Base-by-base conservation (phyloP, 23 red algal species). In the Gracilaria vermiculophylla region DNA sequence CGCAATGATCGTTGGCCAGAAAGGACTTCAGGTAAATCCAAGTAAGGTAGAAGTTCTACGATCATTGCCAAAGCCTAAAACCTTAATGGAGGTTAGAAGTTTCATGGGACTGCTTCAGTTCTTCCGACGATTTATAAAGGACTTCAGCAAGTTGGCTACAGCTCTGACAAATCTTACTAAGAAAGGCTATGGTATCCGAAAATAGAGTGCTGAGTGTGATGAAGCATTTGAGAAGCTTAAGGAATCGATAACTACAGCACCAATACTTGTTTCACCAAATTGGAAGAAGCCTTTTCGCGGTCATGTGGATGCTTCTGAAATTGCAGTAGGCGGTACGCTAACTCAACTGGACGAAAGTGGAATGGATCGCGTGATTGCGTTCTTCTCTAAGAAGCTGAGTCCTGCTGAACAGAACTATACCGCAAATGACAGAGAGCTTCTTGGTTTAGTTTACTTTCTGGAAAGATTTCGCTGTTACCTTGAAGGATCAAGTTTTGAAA, bases 111-210 rank as follows among this genome's bases (percentile, higher is more conserved):
- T 81, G 13, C 16, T 81, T n/a, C 51, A 81, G 36, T 81, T 43
- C 55, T 81, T 81, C 56, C 2, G 51, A 2, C 31, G 77, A 21
- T 81, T 81, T 33, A 81, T 81, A 33, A 15, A 56, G 50, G 23
- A 81, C 50, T 81, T 81, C 33, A 61, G 50, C 2, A 31, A 1
- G 19, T 21, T 37, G n/a, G 77, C 77, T 13, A 51, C 77, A 4
- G 50, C 77, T 28, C 47, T 81, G 24, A 56, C 77, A 56, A 35
- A 24, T 45, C 77, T 81, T 20, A 81, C 77, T 19, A 81, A 81
- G 77, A 81, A 81, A 34, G 20, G 36, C 54, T 19, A 4, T 19
- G 56, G 77, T 28, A 58, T 81, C 2, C 11, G 36, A 12, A 39
- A 81, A 20, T 81, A 28, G 51, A 33, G 61, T 41, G 16, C 14